These are phyloP conservation scores for Shiraia sp. DNA, from an alignment of 2,329 filamentous ascomycete genomes.

Conservation along the genomic window DNA sequence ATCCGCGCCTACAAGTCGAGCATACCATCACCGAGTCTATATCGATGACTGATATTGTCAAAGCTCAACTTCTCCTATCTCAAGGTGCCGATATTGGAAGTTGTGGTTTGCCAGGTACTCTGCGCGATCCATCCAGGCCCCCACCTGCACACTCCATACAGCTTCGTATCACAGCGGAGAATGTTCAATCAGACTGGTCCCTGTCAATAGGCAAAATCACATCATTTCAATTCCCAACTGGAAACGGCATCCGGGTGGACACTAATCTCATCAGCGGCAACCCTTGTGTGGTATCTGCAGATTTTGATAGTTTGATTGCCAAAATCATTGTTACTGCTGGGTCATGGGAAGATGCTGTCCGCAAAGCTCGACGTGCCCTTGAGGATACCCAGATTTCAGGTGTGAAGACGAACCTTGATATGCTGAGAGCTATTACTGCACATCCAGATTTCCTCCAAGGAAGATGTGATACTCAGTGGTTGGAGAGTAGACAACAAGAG, in stretches of 20 bases:
- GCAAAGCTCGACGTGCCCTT: conserved; percentile 60
- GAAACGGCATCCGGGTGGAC: conserved; percentile 62
- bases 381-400: conserved; percentile 60
- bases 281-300: conserved; percentile 53
- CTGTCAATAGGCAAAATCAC: conserved; percentile 64
- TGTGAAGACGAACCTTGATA: conserved; percentile 61
- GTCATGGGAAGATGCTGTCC: conserved; percentile 56
- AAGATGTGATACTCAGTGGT: conserved; percentile 60
- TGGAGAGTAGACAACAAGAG: conserved; percentile 54
- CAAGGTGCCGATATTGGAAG: conserved; percentile 52
- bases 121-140: conserved; percentile 35
- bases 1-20: conserved; percentile 64
- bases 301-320: conserved; percentile 63
- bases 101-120: conserved; percentile 34
- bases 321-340: conserved; percentile 62
- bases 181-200: conserved; percentile 57
- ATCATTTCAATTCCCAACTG: conserved; percentile 58
- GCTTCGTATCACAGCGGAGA: conserved; percentile 61
- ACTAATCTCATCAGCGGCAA: conserved; percentile 55
- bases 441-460: conserved; percentile 56
- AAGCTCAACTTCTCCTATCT: conserved; percentile 57
- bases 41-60: conserved; percentile 58
- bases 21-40: conserved; percentile 65
- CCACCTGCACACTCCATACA: conserved; percentile 57
- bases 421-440: conserved; percentile 58